Evolutionary conservation across 768 basidiomycete genomes (phyloP).

Genomic region (Leccinellum albellum): DNA sequence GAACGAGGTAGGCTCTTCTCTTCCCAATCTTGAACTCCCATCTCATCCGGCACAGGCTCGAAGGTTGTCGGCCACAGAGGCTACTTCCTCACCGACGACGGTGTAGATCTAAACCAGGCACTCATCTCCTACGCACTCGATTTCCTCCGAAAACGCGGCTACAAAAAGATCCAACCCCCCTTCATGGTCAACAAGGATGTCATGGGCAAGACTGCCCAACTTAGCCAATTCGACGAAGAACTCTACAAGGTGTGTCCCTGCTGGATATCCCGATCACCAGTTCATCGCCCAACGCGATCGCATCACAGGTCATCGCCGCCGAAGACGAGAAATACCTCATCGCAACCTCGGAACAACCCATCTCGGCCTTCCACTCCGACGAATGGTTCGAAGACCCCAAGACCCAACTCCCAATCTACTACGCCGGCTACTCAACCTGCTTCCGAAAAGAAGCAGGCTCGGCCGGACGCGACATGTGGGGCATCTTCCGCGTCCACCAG

Average conservation of each 20-base stretch:
- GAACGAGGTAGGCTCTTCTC: constrained; percentile 66
- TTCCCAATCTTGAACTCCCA: neutral
- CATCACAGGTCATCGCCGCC: constrained; percentile 66
- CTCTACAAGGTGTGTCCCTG: constrained; percentile 74
- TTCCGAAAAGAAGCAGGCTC: constrained; percentile 99
- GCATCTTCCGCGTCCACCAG: constrained; percentile 99
- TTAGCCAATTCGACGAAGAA: constrained; percentile 98
- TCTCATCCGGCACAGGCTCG: constrained; percentile 49
- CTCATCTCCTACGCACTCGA: constrained; percentile 92
- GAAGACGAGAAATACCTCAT: constrained; percentile 99
- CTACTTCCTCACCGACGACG: constrained; percentile 93
- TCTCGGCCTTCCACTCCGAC: constrained; percentile 91
- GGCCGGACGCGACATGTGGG: constrained; percentile 98
- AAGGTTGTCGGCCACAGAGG: constrained; percentile 96
- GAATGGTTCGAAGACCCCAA: constrained; percentile 97
- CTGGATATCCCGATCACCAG: neutral
- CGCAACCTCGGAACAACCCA: constrained; percentile 97
- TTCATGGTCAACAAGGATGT: constrained; percentile 98
- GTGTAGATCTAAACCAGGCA: constrained; percentile 96
- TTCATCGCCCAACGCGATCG: neutral
- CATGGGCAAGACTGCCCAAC: constrained; percentile 97
- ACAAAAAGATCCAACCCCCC: constrained; percentile 94
- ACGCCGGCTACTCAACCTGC: constrained; percentile 88
- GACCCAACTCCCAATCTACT: constrained; percentile 87
- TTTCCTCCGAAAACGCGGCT: constrained; percentile 76